Evolutionary conservation across 306 rosid genomes (phyloP), one percentile per base, ranked within the genome.

Genomic region (Cicer bijugum): DNA sequence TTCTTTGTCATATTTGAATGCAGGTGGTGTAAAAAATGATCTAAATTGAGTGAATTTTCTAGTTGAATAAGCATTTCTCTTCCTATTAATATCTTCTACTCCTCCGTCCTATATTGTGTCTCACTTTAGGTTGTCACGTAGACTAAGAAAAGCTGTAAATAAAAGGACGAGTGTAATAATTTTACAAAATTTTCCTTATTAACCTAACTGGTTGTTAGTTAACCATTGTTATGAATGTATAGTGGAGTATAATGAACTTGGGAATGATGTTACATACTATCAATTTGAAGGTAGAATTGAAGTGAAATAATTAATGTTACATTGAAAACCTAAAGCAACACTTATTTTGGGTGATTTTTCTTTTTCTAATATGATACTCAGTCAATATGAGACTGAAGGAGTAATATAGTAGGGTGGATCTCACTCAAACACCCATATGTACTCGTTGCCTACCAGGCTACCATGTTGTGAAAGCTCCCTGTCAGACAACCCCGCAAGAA

Each of bases 51-150:
- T 70, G 67, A 42, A 72, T 43, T 48, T 76, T 47, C 10, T 46
- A 52, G 40, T 20, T 35, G n/a, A 15, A 72, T 20, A 56, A 33
- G 60, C 39, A 71, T 64, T 55, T 71, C 71, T 57, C 60, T 52
- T 71, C 53, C 57, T 70, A 63, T 63, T 33, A 37, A 33, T 19
- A 60, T 61, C 72, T 46, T 23, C 38, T 53, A 53, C 35, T 4
- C 60, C 35, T 53, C 45, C 1, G 10, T 42, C 45, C 45, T 9
- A 42, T 42, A 42, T 42, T 7, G 45, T 8, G 45, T 42, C 11
- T 53, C 60, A 19, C 39, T 57, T 57, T 28, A 58, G 64, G 64
- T 58, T 58, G 28, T 58, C 64, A 12, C 1, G 28, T 58, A 17
- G 38, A 12, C 33, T 11, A 23, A 20, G 35, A 20, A 23, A 57